phyloP scores from a whole-genome alignment of 257 asterid species.

The Prunella vulgaris region DNA sequence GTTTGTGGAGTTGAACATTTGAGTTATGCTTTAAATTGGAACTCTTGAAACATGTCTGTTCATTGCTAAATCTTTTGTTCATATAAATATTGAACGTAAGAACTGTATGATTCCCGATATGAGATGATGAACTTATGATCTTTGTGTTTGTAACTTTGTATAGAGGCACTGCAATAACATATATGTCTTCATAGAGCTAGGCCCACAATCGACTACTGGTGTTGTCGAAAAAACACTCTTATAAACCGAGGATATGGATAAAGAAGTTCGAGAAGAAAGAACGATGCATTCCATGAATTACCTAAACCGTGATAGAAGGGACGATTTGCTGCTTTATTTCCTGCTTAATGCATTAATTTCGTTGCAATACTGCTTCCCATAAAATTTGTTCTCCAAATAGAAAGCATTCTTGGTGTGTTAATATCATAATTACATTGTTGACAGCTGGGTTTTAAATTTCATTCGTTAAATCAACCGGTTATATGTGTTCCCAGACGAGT shows the following conservation, averaged over 20 bases:
- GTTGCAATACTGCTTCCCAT: not conserved
- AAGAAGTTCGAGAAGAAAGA: too few relatives aligned
- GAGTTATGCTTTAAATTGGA: conserved; percentile 1
- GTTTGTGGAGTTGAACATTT: not conserved
- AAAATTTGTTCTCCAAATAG: not conserved
- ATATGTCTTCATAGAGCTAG: not conserved
- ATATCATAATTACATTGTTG: not conserved
- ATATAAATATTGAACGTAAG: not conserved
- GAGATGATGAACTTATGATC: not conserved
- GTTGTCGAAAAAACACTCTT: not conserved
- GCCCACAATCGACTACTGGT: not conserved
- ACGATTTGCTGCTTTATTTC: not conserved
- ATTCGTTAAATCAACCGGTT: not conserved
- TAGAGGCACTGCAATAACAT: not conserved
- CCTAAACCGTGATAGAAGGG: not conserved
- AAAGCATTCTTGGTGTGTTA: not conserved
- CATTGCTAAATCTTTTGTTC: not conserved
- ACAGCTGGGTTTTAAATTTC: not conserved
- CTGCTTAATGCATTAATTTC: not conserved
- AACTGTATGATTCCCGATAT: not conserved
- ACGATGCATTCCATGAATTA: not conserved
- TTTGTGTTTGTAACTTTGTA: not conserved
- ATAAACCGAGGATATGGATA: too few relatives aligned
- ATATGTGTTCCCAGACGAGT: too few relatives aligned
- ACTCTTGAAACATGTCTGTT: not conserved